Evolutionary conservation across 1,284 basidiomycete species (phyloP), one percentile per base, ranked within the genome.

Genomic region (Uromyces viciae-fabae): DNA sequence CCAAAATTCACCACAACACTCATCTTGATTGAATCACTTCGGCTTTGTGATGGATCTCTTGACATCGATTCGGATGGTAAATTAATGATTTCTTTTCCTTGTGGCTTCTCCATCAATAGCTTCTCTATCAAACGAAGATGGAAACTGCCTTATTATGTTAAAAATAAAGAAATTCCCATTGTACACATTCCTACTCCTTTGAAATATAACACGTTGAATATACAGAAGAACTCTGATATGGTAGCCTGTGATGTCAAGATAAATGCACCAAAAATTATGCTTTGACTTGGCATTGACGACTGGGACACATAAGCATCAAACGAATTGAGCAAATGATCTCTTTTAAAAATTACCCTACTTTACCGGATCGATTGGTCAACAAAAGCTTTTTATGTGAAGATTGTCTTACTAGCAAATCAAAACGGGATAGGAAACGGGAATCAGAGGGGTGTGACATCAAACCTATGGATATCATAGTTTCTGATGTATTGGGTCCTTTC

Each of bases 401-500:
- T 60, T 80, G 52, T 28, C 40, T 73, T 9, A 11, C 46, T 17
- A 73, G 54, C 56, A 80, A 80, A 42, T 73, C 42, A n/a, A 38
- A 54, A 9, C 4, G 52, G 5, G 2, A 1, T 22, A 3, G 49
- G n/a, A 56, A 38, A 11, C 76, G 33, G 3, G 3, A 42, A 11
- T 49, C 72, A 2, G 33, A 54, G 2, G n/a, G 38, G 33, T 5
- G 1, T 2, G 11, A n/a, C 22, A 19, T 58, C 4, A 5, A 43
- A 11, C 62, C 62, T 2, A 43, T 78, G 43, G 54, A 72, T 17
- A 31, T 33, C 14, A 31, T 66, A 7, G 62, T 68, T 22, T 68
- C 75, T 11, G 75, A 78, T n/a, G 60, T 78, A 1, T 36, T 79
- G 28, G 66, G 76, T 2, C 76, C 66, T 1, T 78, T 78, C n/a